Evolutionary conservation across 345 rosid species (phyloP), one percentile per base, ranked within the genome.

Genomic region (Citrus reticulata): DNA sequence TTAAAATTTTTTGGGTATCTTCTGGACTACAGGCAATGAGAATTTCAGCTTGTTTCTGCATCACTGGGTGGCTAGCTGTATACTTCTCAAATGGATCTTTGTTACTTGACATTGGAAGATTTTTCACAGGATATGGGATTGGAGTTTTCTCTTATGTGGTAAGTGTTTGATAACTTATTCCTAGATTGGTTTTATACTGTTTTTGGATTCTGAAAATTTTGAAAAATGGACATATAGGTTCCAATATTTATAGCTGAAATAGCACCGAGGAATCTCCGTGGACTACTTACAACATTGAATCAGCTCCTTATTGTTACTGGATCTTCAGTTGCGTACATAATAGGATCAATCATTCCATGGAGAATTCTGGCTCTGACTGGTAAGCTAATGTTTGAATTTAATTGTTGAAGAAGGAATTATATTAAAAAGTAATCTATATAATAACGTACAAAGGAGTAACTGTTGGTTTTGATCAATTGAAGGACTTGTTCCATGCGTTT

Each of bases 131-230:
- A 82, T 93, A 84, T 73, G 98, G 95, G 9, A 92, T 93, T 83
- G 99, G 98, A 78, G 88, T 93, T 68, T 89, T 95, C 85, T 95
- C 98, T 59, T 95, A 83, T 81, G 99, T 92, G 93, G 98, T 95
- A 91, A 81, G 37, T 82, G 32, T 62, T 11, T 66, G 30, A 55
- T 66, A 32, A 24, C 30, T 10, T 13, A 61, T 34, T 32, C 68
- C 24, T 6, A 4, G 24, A 32, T 64, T 64, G 42, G n/a, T 22
- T 64, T 9, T 40, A 29, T 24, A 29, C 42, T 13, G 51, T 11
- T 46, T 11, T 46, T 46, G 51, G 51, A 13, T 46, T 46, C 51
- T 46, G 51, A 46, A 46, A 13, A 46, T 0, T 0, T 46, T 46
- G 51, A 13, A 46, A 46, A 46, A 46, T 46, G 51, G 30, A 58